phyloP scores from a whole-genome alignment of 805 yeast species.

The Lachancea nothofagi region DNA sequence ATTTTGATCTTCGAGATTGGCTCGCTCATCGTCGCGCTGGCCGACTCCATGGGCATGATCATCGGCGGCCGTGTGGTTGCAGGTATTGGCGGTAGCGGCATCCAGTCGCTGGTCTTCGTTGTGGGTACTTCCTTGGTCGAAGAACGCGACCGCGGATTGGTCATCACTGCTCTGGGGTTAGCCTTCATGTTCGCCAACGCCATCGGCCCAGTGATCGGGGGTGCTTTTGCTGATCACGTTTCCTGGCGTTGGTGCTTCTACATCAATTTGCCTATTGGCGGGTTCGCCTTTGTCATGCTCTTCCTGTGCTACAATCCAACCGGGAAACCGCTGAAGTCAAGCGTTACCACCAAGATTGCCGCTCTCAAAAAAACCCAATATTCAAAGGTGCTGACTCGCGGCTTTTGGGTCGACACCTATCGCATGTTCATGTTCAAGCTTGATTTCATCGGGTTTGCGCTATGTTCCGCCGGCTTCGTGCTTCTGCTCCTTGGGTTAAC shows the following conservation, averaged over 20 bases:
- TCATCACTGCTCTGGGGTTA: conserved; percentile 22
- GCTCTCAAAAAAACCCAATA: neutral
- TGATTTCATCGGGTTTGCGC: conserved; percentile 22
- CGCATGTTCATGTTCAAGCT: conserved; percentile 14
- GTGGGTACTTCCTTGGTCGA: conserved; percentile 40
- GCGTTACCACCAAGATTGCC: neutral
- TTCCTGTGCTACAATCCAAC: conserved; percentile 17
- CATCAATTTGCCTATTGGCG: conserved; percentile 64
- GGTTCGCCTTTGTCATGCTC: conserved; percentile 28
- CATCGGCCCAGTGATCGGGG: conserved; percentile 64
- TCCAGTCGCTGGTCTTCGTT: conserved; percentile 51
- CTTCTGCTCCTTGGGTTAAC: conserved; percentile 20
- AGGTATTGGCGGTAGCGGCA: conserved; percentile 70
- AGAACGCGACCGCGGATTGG: conserved; percentile 22
- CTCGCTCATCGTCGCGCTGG: conserved; percentile 51
- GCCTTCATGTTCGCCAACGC: conserved; percentile 47
- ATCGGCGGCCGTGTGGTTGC: conserved; percentile 67
- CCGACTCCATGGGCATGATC: conserved; percentile 51
- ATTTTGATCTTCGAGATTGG: conserved; percentile 56
- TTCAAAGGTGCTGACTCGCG: neutral
- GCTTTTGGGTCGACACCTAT: neutral
- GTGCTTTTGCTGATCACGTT: conserved; percentile 51
- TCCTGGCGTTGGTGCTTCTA: conserved; percentile 77
- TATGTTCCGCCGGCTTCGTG: conserved; percentile 20
- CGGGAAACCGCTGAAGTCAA: conserved; percentile 14